Percentiles rank a stretch among this genome's conserved stretches.
Evolutionary conservation across 2,329 filamentous ascomycete genomes (phyloP).

Genomic region (Sclerotinia subarctica): DNA sequence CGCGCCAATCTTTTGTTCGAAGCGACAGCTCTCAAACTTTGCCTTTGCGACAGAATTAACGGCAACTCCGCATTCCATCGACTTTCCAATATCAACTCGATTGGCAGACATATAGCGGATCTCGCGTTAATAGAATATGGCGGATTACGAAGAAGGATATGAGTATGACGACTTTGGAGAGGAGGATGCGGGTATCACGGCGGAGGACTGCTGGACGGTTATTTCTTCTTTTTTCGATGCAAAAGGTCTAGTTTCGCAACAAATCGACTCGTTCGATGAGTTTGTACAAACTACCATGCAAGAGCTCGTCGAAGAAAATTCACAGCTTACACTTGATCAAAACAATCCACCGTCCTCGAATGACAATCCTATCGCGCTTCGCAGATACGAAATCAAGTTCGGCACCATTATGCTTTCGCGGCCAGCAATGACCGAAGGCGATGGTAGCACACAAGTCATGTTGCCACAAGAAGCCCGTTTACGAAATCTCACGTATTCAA

Average conservation of each 20-base stretch:
- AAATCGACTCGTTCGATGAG: constrained; percentile 97
- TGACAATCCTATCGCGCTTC: constrained; percentile 77
- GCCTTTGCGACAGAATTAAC: constrained; percentile 14
- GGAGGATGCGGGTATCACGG: constrained; percentile 71
- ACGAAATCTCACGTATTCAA: constrained; percentile 92
- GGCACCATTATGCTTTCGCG: constrained; percentile 84
- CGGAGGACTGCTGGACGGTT: constrained; percentile 97
- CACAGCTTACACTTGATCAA: constrained; percentile 87
- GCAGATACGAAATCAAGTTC: constrained; percentile 93
- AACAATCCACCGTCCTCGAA: constrained; percentile 74
- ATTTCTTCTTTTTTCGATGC: constrained; percentile 96
- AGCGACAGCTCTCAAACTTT: constrained; percentile 21
- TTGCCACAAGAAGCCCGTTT: constrained; percentile 93
- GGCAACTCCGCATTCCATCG: constrained; percentile 7
- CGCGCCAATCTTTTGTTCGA: constrained; percentile 20
- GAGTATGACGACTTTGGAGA: constrained; percentile 67
- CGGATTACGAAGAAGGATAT: constrained; percentile 52
- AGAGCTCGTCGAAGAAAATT: constrained; percentile 89
- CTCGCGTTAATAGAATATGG: constrained; percentile 32
- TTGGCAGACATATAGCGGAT: constrained; percentile 5
- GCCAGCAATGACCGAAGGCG: constrained; percentile 88
- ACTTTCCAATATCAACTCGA: not conserved
- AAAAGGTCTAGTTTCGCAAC: constrained; percentile 94
- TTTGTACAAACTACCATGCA: constrained; percentile 94
- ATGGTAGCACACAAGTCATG: constrained; percentile 80